Evolutionary conservation across 2,329 filamentous ascomycete species (phyloP).

Genomic region (Colletotrichum euphorbiae): DNA sequence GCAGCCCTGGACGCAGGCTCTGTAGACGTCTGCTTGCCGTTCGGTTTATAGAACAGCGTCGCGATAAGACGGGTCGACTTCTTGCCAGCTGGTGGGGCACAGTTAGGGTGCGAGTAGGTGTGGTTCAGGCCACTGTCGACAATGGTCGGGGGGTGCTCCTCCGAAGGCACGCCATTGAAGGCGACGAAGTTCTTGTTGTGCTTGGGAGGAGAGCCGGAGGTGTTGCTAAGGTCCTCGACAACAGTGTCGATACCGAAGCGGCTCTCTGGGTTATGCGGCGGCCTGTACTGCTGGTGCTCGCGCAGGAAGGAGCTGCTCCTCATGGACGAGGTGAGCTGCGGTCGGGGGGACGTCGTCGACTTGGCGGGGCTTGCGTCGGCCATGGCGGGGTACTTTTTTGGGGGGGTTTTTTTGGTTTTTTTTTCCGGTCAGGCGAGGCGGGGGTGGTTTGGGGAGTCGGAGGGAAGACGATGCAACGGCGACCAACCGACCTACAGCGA

Average conservation of each 20-base stretch:
- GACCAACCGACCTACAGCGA: slow-evolving; percentile 5
- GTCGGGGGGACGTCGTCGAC: slow-evolving; percentile 52
- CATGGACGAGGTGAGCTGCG: slow-evolving; percentile 62
- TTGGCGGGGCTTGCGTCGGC: slow-evolving; percentile 48
- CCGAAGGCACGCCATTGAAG: slow-evolving; percentile 71
- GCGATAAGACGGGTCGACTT: slow-evolving; percentile 66
- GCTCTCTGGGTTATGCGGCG: slow-evolving; percentile 64
- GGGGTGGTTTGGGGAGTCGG: background rate
- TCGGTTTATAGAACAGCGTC: slow-evolving; percentile 72
- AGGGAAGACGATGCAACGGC: background rate
- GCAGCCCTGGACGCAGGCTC: background rate
- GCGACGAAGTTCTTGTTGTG: slow-evolving; percentile 54
- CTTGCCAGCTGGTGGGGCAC: slow-evolving; percentile 63
- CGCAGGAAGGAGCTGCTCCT: slow-evolving; percentile 72
- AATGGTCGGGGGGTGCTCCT: slow-evolving; percentile 68
- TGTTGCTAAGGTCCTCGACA: slow-evolving; percentile 64
- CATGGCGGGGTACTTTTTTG: slow-evolving; percentile 43
- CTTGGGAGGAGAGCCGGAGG: slow-evolving; percentile 50
- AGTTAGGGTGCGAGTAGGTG: slow-evolving; percentile 72
- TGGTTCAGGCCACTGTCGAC: slow-evolving; percentile 73
- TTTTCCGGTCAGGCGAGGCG: background rate
- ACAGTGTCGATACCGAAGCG: slow-evolving; percentile 74
- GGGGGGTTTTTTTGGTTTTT: background rate
- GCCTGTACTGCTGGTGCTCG: slow-evolving; percentile 73
- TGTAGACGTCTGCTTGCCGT: slow-evolving; percentile 41